Base-by-base conservation (phyloP, 2,329 filamentous ascomycete species). In the Aspergillus luchuensis region DNA sequence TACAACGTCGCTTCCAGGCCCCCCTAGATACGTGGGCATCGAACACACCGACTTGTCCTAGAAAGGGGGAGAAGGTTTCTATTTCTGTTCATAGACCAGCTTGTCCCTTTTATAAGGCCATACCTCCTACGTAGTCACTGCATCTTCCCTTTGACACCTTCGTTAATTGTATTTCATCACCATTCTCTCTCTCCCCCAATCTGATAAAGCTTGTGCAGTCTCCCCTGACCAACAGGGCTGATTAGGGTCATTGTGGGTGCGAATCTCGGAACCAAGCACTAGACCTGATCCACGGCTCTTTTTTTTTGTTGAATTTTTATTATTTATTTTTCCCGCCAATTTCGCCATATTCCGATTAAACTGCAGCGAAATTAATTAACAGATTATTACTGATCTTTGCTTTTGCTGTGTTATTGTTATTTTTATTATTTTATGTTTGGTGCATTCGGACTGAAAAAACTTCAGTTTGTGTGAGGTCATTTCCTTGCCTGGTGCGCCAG, bases 221-320 rank as follows among this genome's bases (percentile, higher is more conserved):
- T 30, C 23, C 47, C 43, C 17, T 49, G 48, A 54, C 48, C 55
- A 58, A 50, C 33, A 56, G 53, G 58, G 51, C 47, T 60, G 58
- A 56, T 60, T 56, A 56, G 45, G 53, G 53, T 56, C 51, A 28
- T 47, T 62, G 62, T 64, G 63, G 61, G 54, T 47, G 52, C 57
- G 63, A 63, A 61, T 64, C 63, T 65, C 63, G 65, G 65, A 66
- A 66, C 65, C 65, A 59, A 57, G 57, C 59, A 62, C 62, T 61
- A 50, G 58, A 36, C 30, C 53, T 58, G 48, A 59, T 60, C 57
- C 62, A 59, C 62, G 57, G 33, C 36, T 39, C 51, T 25, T 41
- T 25, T 41, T 41, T 57, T 33, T 51, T 30, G 47, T 56, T 28
- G 8, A 51, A n/a, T 43, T 58, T 55, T 51, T 55, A 53, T 47